Evolutionary conservation across 306 rosid species (phyloP).

Genomic region (Malus sylvestris): DNA sequence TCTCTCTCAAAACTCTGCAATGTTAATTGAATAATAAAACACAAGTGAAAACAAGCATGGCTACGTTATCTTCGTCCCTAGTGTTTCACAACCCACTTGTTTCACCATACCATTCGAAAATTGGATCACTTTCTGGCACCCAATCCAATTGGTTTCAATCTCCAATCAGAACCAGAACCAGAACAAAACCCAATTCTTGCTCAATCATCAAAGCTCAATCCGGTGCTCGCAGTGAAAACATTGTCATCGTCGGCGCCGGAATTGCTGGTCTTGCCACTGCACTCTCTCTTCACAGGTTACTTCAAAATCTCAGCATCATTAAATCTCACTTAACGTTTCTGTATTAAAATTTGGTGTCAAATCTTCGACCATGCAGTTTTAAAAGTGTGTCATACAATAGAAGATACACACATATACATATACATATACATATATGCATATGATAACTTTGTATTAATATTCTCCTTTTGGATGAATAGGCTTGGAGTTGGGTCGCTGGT

Average conservation of each 20-base stretch:
- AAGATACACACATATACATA: too few species aligned
- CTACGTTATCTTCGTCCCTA: conserved; percentile 22
- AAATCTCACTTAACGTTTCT: not conserved
- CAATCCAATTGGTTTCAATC: conserved; percentile 3
- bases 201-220: conserved; percentile 32
- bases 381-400: too few species aligned
- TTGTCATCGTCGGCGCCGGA: conserved; percentile 67
- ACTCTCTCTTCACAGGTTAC: conserved; percentile 62
- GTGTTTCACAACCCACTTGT: conserved; percentile 20
- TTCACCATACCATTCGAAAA: conserved; percentile 16
- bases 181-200: conserved; percentile 13
- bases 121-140: not conserved
- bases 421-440: too few species aligned
- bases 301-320: not conserved
- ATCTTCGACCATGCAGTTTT: too few species aligned
- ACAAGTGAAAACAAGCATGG: conserved; percentile 30
- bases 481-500: conserved; percentile 66
- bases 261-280: conserved; percentile 79
- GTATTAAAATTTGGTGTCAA: too few species aligned
- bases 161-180: conserved; percentile 17
- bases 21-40: too few species aligned
- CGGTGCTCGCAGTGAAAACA: conserved; percentile 36
- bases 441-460: not conserved
- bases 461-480: conserved; percentile 18
- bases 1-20: not conserved